Evolutionary conservation across 495 filamentous ascomycete species (phyloP), one percentile per base, ranked within the genome.

Genomic region (Choiromyces venosus): DNA sequence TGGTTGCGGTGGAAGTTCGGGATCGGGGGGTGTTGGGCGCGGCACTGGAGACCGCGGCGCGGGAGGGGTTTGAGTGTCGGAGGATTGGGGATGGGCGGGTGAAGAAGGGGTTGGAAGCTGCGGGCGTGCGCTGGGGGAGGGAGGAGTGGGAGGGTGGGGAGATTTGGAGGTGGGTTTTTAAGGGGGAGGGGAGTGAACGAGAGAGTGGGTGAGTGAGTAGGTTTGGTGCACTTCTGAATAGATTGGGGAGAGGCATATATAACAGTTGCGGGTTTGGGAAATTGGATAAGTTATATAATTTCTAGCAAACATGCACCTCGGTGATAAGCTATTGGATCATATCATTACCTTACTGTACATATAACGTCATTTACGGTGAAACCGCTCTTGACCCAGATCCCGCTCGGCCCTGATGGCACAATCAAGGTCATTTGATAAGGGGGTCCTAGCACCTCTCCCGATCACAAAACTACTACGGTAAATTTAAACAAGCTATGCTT

Each of bases 51-150:
- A 33, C 65, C 5, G 79, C 79, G 3, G 68, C 35, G 38, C 46
- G 39, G 21, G 68, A 71, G 68, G 52, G 76, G 16, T 81, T 81
- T 19, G 46, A 56, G n/a, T 75, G 80, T 21, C 70, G 37, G 37
- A 81, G 40, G 40, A 35, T 81, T n/a, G 52, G 82, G 71, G 44
- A 83, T 78, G 70, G 83, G 77, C 46, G 81, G 77, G 73, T 86
- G 76, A 70, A 79, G 82, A 68, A 82, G 82, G 69, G 85, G 81
- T n/a, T 80, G 33, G 66, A 67, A n/a, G 56, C 35, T 7, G 71
- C 35, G 3, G 44, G 85, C 67, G 29, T 85, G 77, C 46, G 77
- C 81, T 80, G 78, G 78, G 36, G 82, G 67, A 52, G 83, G 80
- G 66, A 81, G 80, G 74, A 82, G 7, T 80, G 75, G 77, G 81